Evolutionary conservation across 78 protist genomes (phyloP), one percentile per base, ranked within the genome.

Genomic region (Dictyostelium intermedium): DNA sequence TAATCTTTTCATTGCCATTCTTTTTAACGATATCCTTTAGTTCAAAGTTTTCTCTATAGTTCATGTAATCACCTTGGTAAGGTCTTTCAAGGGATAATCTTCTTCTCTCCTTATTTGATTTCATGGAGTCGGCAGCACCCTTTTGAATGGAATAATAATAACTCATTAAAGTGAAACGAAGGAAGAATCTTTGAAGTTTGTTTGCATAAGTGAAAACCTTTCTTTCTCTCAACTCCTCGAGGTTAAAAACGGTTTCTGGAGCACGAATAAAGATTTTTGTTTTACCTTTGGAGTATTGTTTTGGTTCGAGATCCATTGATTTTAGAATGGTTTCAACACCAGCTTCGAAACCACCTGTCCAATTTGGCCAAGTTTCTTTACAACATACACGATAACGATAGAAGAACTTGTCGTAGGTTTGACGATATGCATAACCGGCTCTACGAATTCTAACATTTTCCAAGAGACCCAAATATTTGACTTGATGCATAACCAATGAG

Each of bases 351-450:
- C 83, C 91, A 47, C 95, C 97, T 1, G 39, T 69, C 45, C 13
- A 96, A 8, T 63, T 56, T 23, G 98, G 98, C 95, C 94, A 97
- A 30, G 97, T 96, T 32, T 47, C 91, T 61, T 89, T 79, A 80
- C 91, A 91, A 80, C 87, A 84, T 9, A 91, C 92, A 61, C 94
- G 79, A 69, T 92, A 97, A 30, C 98, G 79, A 69, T 95, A 78
- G 35, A 96, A 63, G 96, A 98, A 96, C 83, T 95, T 97, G 56
- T 96, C 98, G 39, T 95, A 98, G 45, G 87, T 76, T 56, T 91
- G 93, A 61, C 98, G 95, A 69, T 93, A 97, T 13, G 99, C 98
- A 83, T 91, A 98, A 32, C 99, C 99, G 6, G 98, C 97, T 35
- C 99, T 91, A 43, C 99, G 81, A 20, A 97, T 97, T 27, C 97